Percentiles rank a stretch among this genome's conserved stretches.
phyloP scores from a whole-genome alignment of 768 basidiomycete species.

The Russula foetens region DNA sequence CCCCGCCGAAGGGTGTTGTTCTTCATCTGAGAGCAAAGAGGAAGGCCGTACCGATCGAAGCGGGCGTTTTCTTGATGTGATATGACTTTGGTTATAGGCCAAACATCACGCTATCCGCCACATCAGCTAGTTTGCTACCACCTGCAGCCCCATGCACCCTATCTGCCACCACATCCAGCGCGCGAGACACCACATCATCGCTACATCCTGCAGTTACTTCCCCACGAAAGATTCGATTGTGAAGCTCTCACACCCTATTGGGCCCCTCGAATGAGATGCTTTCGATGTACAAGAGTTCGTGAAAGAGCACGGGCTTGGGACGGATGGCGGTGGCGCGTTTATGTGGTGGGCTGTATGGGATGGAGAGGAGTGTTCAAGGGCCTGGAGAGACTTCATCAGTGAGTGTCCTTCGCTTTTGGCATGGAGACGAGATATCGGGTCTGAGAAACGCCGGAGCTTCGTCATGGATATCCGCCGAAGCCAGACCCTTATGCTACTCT shows the following conservation, averaged over 20 bases:
- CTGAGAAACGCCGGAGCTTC: constrained; percentile 46
- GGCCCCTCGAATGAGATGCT: constrained; percentile 35
- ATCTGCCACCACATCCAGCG: constrained; percentile 90
- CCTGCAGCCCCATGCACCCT: constrained; percentile 54
- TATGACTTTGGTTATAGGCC: constrained; percentile 40
- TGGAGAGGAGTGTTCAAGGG: constrained; percentile 48
- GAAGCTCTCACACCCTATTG: constrained; percentile 25
- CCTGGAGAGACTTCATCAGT: constrained; percentile 62
- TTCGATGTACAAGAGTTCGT: constrained; percentile 66
- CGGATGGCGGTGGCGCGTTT: constrained; percentile 60
- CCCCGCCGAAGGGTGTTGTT: constrained; percentile 24
- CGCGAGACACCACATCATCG: constrained; percentile 87
- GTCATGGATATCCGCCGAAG: constrained; percentile 45
- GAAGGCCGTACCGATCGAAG: constrained; percentile 44
- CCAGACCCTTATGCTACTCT: constrained; percentile 45
- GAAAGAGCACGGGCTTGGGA: constrained; percentile 44
- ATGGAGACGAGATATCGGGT: not conserved
- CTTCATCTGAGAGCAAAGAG: constrained; percentile 24
- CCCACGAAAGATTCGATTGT: constrained; percentile 44
- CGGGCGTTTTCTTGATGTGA: constrained; percentile 51
- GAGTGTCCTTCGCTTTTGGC: constrained; percentile 25
- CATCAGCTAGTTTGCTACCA: constrained; percentile 34
- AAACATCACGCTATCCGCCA: constrained; percentile 69
- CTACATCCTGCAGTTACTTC: constrained; percentile 69
- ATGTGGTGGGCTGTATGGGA: constrained; percentile 84